Base-by-base conservation (phyloP, 148 eudicot genomes). In the Tetragonia tetragonoides region DNA sequence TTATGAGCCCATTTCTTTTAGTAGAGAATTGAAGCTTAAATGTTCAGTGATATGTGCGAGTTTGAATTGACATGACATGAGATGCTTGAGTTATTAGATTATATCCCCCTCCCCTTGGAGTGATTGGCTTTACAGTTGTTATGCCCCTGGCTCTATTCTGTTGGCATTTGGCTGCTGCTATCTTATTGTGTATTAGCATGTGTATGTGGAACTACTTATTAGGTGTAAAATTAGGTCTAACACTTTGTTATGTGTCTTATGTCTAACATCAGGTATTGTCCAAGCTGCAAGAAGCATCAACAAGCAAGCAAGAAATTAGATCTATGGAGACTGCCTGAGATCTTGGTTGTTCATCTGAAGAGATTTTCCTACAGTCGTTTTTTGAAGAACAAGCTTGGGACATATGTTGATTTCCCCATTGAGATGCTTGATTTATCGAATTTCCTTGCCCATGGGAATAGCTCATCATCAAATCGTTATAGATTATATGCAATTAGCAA, bases 301-400 rank as follows among this genome's bases (percentile, higher is more conserved):
- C 98, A 90, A 73, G 97, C 97, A 47, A 88, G 76, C 85, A 94
- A 92, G 79, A 94, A 90, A 87, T 83, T 94, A 51, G 97, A 92
- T 83, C 89, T 94, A 42, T 94, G 95, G 97, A 92, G 97, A 85
- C 83, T 92, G 81, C 98, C 98, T 46, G 91, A 94, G 79, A 85
- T 92, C 74, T 80, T 92, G 79, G 90, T 94, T 75, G 83, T 94
- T 81, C 98, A 94, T 78, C 81, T 94, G 37, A 92, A 92, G 87
- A 89, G 98, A 83, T 94, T 94, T 77, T 88, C 95, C 38, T 90
- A 86, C 82, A 87, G 85, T 72, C 85, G 87, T 49, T 85, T 78
- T 77, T 76, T 85, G 68, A 90, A 82, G 74, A 87, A 80, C 90
- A 94, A 94, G 87, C 86, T 94, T 73, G 97, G 87, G 80, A 89